These are phyloP conservation scores for Wickerhamiella cacticola DNA, from an alignment of 805 yeast species.

Conservation along the genomic window DNA sequence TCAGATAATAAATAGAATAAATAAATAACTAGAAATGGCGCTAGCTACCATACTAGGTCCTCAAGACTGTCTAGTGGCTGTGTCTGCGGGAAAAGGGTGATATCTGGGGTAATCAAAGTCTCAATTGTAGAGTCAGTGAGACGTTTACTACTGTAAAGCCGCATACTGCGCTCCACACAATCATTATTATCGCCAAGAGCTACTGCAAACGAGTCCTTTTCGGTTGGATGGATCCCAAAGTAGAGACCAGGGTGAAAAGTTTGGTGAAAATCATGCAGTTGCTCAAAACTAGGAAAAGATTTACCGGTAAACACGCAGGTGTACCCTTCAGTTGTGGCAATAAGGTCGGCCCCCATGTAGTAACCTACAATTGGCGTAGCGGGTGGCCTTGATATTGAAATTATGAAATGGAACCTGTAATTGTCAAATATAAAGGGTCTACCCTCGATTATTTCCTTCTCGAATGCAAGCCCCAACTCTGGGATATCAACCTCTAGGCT, in stretches of 20 bases:
- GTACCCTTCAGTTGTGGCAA: neutral
- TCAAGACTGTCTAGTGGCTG: neutral
- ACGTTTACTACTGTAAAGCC: neutral
- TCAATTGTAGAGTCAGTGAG: neutral
- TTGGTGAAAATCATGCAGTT: neutral
- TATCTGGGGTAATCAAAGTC: neutral
- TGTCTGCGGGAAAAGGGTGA: neutral
- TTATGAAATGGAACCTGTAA: neutral
- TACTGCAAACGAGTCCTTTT: neutral
- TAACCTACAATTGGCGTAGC: neutral
- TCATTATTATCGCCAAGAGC: no score
- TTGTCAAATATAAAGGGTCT: neutral
- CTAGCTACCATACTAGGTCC: neutral
- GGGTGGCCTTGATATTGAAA: neutral
- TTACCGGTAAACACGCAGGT: neutral
- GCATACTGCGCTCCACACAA: no score
- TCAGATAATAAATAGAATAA: neutral
- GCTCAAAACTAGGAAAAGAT: neutral
- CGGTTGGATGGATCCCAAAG: constrained; percentile 2
- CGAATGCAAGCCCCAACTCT: neutral
- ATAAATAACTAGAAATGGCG: neutral
- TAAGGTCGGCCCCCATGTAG: neutral
- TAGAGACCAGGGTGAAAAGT: neutral
- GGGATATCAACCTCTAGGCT: neutral
- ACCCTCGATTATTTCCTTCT: neutral